phyloP scores from a whole-genome alignment of 139 green algal genomes.

The Chlamydomonas sphaeroides region DNA sequence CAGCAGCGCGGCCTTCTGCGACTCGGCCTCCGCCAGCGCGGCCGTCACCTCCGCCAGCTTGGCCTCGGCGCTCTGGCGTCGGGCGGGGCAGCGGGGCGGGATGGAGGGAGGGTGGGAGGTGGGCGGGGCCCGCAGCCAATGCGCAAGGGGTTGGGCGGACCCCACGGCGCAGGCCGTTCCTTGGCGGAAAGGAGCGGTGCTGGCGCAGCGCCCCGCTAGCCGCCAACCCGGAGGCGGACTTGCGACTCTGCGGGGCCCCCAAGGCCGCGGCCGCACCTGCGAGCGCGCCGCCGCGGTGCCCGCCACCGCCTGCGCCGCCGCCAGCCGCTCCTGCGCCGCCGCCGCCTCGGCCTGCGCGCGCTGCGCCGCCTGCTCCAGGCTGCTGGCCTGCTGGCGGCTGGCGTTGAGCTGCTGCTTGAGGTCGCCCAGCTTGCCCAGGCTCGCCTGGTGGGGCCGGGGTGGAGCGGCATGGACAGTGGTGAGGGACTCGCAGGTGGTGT shows the following conservation, averaged over 20 bases:
- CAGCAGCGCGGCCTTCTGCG: neutral
- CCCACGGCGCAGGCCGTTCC: no score
- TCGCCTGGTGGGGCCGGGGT: neutral
- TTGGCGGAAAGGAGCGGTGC: no score
- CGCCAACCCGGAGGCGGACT: no score
- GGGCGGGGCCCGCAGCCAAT: no score
- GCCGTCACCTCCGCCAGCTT: neutral
- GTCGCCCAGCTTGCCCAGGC: constrained; percentile 18
- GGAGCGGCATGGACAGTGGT: no score
- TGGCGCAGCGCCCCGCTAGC: no score
- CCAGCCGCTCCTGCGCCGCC: neutral
- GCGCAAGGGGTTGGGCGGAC: no score
- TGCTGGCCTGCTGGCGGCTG: neutral
- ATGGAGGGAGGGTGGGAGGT: neutral
- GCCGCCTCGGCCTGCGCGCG: neutral
- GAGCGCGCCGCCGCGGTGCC: neutral
- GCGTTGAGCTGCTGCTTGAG: constrained; percentile 37
- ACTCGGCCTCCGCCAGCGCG: neutral
- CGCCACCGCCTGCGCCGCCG: neutral
- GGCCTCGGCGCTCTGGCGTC: neutral
- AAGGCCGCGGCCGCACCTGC: constrained; percentile 2
- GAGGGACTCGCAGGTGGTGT: no score
- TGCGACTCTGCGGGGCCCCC: no score
- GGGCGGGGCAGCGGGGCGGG: neutral
- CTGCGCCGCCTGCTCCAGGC: neutral